phyloP scores from a whole-genome alignment of 1,284 basidiomycete genomes.

The Hymenochaete sp. region DNA sequence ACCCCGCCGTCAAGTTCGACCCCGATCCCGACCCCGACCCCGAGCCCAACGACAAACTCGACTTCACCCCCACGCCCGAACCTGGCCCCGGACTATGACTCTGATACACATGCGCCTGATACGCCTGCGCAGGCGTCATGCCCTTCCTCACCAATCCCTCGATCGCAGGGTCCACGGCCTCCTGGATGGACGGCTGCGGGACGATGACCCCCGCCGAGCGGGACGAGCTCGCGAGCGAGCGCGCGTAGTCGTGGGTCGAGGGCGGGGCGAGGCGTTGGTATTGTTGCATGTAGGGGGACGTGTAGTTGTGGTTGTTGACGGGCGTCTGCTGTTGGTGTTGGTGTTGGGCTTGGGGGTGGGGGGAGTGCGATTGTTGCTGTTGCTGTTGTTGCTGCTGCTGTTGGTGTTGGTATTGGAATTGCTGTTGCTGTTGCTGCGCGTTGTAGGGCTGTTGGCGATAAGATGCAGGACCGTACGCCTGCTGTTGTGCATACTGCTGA shows the following conservation, averaged over 20 bases:
- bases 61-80: too few relatives aligned
- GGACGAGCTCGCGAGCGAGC: conserved; percentile 42
- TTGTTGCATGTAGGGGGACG: neutral
- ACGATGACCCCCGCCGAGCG: conserved; percentile 38
- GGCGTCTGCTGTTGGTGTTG: conserved; percentile 10
- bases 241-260: conserved; percentile 33
- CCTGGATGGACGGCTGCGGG: conserved; percentile 37
- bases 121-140: conserved; percentile 68
- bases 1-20: too few relatives aligned
- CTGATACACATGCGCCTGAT: conserved; percentile 63
- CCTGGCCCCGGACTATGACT: conserved; percentile 29
- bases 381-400: conserved; percentile 15
- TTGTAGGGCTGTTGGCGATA: conserved; percentile 18
- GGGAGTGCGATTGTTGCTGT: conserved; percentile 12
- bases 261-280: conserved; percentile 28
- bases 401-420: conserved; percentile 12
- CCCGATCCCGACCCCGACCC: too few relatives aligned
- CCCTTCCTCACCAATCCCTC: conserved; percentile 42
- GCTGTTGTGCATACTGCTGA: conserved; percentile 14
- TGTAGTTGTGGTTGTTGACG: conserved; percentile 12
- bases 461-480: conserved; percentile 18
- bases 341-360: too few relatives aligned
- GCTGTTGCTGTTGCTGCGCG: conserved; percentile 15
- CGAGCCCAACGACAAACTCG: conserved; percentile 21
- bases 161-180: conserved; percentile 43